Evolutionary conservation across 2,329 filamentous ascomycete species (phyloP), one percentile per base, ranked within the genome.

Genomic region (Westerdykella aurantiaca): DNA sequence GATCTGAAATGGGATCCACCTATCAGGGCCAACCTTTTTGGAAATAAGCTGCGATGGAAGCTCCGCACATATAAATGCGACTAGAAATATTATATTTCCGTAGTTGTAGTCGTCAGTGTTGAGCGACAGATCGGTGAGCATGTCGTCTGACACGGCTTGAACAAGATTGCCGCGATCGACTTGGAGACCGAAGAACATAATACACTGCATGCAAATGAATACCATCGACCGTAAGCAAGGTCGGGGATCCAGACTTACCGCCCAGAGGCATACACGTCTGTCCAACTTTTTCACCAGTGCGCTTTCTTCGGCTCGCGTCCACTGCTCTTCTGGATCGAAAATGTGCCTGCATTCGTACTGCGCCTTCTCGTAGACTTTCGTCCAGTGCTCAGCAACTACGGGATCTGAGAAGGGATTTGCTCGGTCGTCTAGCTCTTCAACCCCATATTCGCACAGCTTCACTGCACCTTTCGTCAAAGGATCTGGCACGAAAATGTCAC

Each of bases 41-140:
- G 62, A 65, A n/a, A 70, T 55, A 5, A 71, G 55, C 23, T 69
- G 66, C 0, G 65, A 65, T 1, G 69, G 69, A 18, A 71, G 56
- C 39, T 69, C 68, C 1, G 68, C 66, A 4, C 50, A 47, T 12
- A 94, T 88, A 70, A 93, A 93, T 63, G 86, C 88, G 18, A 78
- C 77, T 67, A 86, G 89, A 72, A 90, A 90, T 6, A 84, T 60
- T 1, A 60, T 64, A 25, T 60, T 42, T 21, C 54, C 54, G 31
- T 38, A 38, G 35, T 57, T 57, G 42, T 52, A 57, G 37, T 55
- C 50, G 38, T 40, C 38, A 6, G 6, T 34, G 13, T 49, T 45
- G 34, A 46, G 48, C 2, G 25, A 33, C 11, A 51, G 18, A 23
- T 46, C 43, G 12, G 49, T 43, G 23, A 51, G 46, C 53, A 66